These are phyloP conservation scores for Pneumocystis carinii DNA, from an alignment of 1,139 yeast species.

Conservation along the genomic window DNA sequence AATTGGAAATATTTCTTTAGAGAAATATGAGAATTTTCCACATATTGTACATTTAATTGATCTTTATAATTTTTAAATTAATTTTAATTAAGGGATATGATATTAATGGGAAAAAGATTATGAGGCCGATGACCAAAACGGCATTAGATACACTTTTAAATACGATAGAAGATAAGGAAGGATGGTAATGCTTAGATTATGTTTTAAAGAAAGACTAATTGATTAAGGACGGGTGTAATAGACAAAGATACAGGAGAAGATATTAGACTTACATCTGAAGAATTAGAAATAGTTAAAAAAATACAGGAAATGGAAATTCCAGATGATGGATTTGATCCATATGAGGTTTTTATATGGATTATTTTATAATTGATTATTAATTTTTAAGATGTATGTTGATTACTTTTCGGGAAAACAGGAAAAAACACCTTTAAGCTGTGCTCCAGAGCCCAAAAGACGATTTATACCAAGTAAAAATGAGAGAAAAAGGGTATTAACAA, in stretches of 20 bases:
- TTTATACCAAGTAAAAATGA: conserved; percentile 94
- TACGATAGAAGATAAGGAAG: conserved; percentile 84
- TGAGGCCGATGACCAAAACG: conserved; percentile 96
- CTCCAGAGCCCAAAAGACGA: conserved; percentile 93
- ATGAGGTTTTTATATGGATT: conserved; percentile 41
- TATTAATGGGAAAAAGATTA: conserved; percentile 90
- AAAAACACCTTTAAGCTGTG: conserved; percentile 83
- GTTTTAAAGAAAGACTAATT: not conserved
- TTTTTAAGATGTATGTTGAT: conserved; percentile 42
- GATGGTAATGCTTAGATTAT: conserved; percentile 41
- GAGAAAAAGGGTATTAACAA: conserved; percentile 23
- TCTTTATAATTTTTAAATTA: too few relatives aligned
- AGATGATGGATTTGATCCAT: conserved; percentile 68
- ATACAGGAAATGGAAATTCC: conserved; percentile 76
- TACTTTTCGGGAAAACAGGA: conserved; percentile 84
- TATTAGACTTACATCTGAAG: conserved; percentile 74
- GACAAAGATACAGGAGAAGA: conserved; percentile 85
- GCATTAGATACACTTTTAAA: conserved; percentile 85
- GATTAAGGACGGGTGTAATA: conserved; percentile 53
- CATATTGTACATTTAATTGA: conserved; percentile 51
- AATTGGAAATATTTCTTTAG: conserved; percentile 76
- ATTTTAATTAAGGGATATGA: conserved; percentile 35
- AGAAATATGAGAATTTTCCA: conserved; percentile 75
- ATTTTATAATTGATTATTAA: not conserved
- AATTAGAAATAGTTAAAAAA: conserved; percentile 72